Percentiles rank a stretch among this genome's conserved stretches.
phyloP scores from a whole-genome alignment of 805 yeast genomes.

The Saturnispora galanensis region DNA sequence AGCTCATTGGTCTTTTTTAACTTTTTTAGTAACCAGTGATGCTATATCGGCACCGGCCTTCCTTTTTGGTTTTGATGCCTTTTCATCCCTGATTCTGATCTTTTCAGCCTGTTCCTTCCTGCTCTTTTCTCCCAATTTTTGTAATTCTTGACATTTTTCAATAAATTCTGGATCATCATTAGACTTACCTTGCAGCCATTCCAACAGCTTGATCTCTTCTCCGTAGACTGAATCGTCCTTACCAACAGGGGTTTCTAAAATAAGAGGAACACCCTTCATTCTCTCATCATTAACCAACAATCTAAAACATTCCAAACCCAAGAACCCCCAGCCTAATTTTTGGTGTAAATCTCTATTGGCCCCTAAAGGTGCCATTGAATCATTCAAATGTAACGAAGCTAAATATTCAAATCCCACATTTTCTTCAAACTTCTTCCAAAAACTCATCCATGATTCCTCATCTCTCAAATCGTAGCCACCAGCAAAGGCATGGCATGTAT shows the following conservation, averaged over 20 bases:
- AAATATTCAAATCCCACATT: slow-evolving; percentile 68
- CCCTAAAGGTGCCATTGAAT: slow-evolving; percentile 87
- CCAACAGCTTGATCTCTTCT: slow-evolving; percentile 71
- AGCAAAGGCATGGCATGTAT: slow-evolving; percentile 93
- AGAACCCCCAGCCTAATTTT: slow-evolving; percentile 76
- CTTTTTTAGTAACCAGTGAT: slow-evolving; percentile 18
- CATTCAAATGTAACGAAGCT: slow-evolving; percentile 80
- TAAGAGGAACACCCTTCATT: slow-evolving; percentile 60
- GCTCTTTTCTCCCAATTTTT: slow-evolving; percentile 53
- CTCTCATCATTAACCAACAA: slow-evolving; percentile 59
- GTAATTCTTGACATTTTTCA: slow-evolving; percentile 39
- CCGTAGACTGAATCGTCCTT: slow-evolving; percentile 61
- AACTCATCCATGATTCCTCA: slow-evolving; percentile 44
- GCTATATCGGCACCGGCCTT: slow-evolving; percentile 17
- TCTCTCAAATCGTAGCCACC: slow-evolving; percentile 87
- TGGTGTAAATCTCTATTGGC: slow-evolving; percentile 91
- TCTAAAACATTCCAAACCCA: slow-evolving; percentile 81
- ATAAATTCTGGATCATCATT: slow-evolving; percentile 46
- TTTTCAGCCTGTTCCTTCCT: slow-evolving; percentile 61
- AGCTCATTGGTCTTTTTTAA: slow-evolving; percentile 8
- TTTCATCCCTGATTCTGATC: slow-evolving; percentile 43
- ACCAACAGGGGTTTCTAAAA: slow-evolving; percentile 79
- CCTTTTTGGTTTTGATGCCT: slow-evolving; percentile 18
- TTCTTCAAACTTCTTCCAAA: slow-evolving; percentile 71
- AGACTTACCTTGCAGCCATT: slow-evolving; percentile 61